Conservation (phyloP, 2,329 filamentous ascomycete genomes). For the Colletotrichum caudatum region DNA sequence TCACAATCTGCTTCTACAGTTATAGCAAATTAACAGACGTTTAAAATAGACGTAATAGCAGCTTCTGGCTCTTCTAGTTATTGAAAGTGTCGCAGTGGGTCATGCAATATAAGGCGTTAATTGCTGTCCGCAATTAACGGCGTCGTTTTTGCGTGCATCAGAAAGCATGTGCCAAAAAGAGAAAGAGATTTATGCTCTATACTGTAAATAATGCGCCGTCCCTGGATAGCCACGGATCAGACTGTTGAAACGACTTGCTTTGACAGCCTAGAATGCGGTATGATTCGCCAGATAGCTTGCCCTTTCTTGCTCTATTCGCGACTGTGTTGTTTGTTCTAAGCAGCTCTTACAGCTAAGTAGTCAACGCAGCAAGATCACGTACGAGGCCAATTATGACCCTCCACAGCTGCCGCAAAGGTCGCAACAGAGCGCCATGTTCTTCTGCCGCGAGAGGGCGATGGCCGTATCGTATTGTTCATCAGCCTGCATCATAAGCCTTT, state of each 20-base stretch:
- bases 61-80: too few species aligned
- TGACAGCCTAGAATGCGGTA: background rate
- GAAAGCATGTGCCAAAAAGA: too few species aligned
- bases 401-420: background rate
- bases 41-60: too few species aligned
- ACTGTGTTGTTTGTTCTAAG: background rate
- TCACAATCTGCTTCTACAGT: too few species aligned
- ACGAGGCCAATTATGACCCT: background rate
- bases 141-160: too few species aligned
- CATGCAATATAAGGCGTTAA: too few species aligned
- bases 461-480: conserved; percentile 4
- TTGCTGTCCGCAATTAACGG: too few species aligned
- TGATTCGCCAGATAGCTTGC: conserved; percentile 11
- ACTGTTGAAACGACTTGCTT: background rate
- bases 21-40: too few species aligned
- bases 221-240: too few species aligned
- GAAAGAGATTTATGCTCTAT: too few species aligned
- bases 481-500: conserved; percentile 5
- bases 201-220: too few species aligned
- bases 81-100: too few species aligned
- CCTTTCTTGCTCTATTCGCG: background rate
- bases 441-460: background rate
- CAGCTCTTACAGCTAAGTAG: background rate
- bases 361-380: background rate
- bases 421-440: conserved; percentile 2